Evolutionary conservation across 768 basidiomycete species (phyloP).

Genomic region (Wakefieldia striispora): DNA sequence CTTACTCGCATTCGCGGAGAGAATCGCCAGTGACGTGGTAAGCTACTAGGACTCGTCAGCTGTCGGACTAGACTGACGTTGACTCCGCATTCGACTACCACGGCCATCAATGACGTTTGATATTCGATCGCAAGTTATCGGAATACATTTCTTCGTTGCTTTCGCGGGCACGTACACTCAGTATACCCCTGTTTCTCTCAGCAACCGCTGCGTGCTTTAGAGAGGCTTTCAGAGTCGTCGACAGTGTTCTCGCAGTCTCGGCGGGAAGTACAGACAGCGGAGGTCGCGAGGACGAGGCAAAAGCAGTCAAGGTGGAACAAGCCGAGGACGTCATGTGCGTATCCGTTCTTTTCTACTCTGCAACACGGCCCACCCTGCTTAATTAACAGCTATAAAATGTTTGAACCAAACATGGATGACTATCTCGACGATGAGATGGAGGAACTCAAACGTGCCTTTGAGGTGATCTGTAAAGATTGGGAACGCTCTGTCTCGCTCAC

Average conservation of each 20-base stretch:
- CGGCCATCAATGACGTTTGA: too few species aligned
- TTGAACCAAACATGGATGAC: conserved; percentile 95
- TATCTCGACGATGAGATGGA: conserved; percentile 95
- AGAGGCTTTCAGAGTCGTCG: conserved; percentile 85
- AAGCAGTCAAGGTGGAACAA: conserved; percentile 43
- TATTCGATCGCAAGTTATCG: conserved; percentile 52
- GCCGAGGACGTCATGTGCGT: conserved; percentile 86
- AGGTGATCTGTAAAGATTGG: conserved; percentile 77
- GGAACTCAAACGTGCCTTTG: conserved; percentile 68
- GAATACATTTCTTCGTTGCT: conserved; percentile 85
- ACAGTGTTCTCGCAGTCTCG: conserved; percentile 63
- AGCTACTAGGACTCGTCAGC: conserved; percentile 27
- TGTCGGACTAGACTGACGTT: conserved; percentile 1
- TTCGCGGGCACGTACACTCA: conserved; percentile 71
- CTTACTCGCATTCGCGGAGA: conserved; percentile 76
- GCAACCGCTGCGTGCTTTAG: conserved; percentile 89
- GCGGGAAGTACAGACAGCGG: conserved; percentile 3
- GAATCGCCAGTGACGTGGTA: conserved; percentile 83
- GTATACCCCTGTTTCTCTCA: conserved; percentile 69
- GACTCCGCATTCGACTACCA: too few species aligned
- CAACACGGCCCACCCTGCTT: background rate
- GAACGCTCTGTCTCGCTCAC: conserved; percentile 46
- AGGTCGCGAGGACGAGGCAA: conserved; percentile 2
- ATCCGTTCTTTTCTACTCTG: conserved; percentile 2
- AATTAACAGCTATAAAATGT: conserved; percentile 80